Base-by-base conservation (phyloP, 2,329 filamentous ascomycete genomes). In the Fusarium buxicola region DNA sequence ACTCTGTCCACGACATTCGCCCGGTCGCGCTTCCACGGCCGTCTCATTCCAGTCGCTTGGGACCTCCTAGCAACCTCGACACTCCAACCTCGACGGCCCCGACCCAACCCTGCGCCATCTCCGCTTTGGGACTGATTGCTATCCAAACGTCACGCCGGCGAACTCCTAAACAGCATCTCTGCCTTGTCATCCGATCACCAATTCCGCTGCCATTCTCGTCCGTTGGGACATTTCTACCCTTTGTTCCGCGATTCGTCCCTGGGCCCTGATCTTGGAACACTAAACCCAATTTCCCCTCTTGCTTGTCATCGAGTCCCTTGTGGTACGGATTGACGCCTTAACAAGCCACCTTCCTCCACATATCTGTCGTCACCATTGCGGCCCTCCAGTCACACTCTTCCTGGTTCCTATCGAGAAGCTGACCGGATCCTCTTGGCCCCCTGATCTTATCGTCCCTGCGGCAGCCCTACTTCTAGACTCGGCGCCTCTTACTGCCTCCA, bases 41-140 rank as follows among this genome's bases (percentile, higher is more conserved):
- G 32, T 66, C 66, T 43, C 69, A 72, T 72, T 71, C 69, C 69
- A 71, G 63, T 65, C 60, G 10, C 45, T 41, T 57, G 32, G 54
- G 54, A 55, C 60, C 28, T 51, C 50, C 46, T 40, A 44, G 43
- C 61, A 66, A 58, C 60, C 55, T 53, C 58, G 43, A 63, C 53
- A 35, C 58, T 47, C 24, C 48, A 25, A 56, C 35, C 34, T 41
- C 49, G 63, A 66, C 60, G 58, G 54, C 56, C 56, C 56, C 49
- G 56, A 64, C 57, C 32, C 39, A 47, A 38, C 27, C 55, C 46
- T 41, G 38, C 61, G 60, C 61, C 58, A 68, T 52, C 56, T 55
- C 66, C 63, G 63, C 48, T 69, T 68, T 60, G 41, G 68, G 68
- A 66, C 39, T 47, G 46, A 66, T 56, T 53, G 40, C 24, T 34